A percentile compares a stretch with the other conserved stretches of the same genome.
Conservation (phyloP, 257 asterid species). For the Ehretia macrophylla region DNA sequence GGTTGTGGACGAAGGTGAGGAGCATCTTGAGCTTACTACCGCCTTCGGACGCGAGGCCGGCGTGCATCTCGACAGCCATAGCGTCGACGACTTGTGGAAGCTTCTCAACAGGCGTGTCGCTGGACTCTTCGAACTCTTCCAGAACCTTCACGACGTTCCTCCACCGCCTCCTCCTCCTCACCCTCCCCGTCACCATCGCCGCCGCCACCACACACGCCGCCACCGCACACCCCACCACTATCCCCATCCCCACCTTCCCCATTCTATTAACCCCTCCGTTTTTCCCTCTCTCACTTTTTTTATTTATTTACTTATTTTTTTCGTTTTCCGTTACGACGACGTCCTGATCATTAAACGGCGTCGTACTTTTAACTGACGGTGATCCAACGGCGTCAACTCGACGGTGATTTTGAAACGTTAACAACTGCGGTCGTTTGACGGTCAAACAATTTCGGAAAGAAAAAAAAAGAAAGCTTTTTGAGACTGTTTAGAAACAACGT, state of each 20-base stretch:
- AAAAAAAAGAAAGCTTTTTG: too few relatives aligned
- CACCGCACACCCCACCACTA: constrained; percentile 70
- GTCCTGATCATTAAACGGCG: not conserved
- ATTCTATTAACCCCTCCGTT: constrained; percentile 18
- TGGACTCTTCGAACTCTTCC: constrained; percentile 64
- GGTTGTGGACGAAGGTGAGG: constrained; percentile 66
- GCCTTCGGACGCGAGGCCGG: constrained; percentile 90
- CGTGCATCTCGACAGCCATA: constrained; percentile 97
- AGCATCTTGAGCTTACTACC: constrained; percentile 93
- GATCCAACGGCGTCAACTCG: not conserved
- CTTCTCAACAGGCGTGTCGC: constrained; percentile 67
- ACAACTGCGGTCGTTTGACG: not conserved
- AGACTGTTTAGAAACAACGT: too few relatives aligned
- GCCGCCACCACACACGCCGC: constrained; percentile 70
- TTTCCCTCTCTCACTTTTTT: constrained; percentile 8
- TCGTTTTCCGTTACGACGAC: not conserved
- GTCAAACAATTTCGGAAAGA: too few relatives aligned
- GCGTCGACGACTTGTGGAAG: constrained; percentile 86
- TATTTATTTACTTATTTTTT: not conserved
- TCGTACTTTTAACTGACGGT: not conserved
- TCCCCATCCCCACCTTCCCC: constrained; percentile 57
- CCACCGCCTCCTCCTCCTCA: constrained; percentile 58
- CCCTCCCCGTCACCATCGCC: constrained; percentile 61
- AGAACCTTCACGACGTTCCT: constrained; percentile 47
- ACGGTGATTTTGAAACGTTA: too few relatives aligned